Conservation (phyloP, 2,329 filamentous ascomycete genomes). For the Penicillium concentricum region DNA sequence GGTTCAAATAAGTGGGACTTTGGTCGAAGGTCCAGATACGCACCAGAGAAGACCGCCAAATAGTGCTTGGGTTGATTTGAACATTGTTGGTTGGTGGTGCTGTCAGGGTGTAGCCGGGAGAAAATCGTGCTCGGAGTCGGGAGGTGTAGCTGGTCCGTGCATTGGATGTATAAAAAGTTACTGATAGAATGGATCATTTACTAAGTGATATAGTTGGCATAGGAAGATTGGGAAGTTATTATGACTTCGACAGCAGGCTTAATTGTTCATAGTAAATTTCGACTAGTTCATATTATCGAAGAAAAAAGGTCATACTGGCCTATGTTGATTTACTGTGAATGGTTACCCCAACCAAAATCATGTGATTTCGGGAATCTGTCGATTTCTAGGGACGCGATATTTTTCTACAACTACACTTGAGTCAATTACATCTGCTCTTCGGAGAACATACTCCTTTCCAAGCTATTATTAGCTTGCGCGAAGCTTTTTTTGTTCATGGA, state of each 20-base stretch:
- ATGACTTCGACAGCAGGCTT: no score
- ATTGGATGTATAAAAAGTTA: background rate
- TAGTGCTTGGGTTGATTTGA: constrained; percentile 74
- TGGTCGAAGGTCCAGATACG: constrained; percentile 10
- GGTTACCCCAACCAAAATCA: constrained; percentile 22
- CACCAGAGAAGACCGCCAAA: constrained; percentile 82
- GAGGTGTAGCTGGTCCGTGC: constrained; percentile 24
- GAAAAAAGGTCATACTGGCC: background rate
- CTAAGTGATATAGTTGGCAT: background rate
- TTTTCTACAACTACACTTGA: constrained; percentile 4
- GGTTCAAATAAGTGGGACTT: background rate
- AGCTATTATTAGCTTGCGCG: constrained; percentile 7
- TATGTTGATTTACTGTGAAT: background rate
- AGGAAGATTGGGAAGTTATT: background rate
- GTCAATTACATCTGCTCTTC: constrained; percentile 6
- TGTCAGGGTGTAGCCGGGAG: constrained; percentile 13
- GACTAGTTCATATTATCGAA: background rate
- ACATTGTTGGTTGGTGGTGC: constrained; percentile 59
- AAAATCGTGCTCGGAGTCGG: constrained; percentile 27
- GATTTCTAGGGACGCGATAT: constrained; percentile 16
- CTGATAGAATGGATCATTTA: background rate
- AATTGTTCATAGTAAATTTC: background rate
- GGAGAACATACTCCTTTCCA: constrained; percentile 9
- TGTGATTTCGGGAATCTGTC: constrained; percentile 20
- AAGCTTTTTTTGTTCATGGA: constrained; percentile 21